Evolutionary conservation across 73 alveolate species (phyloP).

Genomic region (Durusdinium trenchii): DNA sequence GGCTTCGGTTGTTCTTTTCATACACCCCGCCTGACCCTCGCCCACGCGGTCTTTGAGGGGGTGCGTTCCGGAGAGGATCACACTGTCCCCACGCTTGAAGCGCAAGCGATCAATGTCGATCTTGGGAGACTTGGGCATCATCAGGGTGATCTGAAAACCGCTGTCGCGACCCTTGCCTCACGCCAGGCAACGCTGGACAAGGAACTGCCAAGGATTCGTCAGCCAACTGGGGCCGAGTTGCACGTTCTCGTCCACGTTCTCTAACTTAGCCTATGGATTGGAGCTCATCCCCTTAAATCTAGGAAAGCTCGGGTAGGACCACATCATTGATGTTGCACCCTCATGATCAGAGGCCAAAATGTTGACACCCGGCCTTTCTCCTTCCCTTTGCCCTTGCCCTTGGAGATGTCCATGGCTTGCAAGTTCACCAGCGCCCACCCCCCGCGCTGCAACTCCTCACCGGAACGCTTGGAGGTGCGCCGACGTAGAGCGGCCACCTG

Average conservation of each 20-base stretch:
- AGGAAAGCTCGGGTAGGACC: too few species aligned
- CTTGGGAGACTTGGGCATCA: conserved; percentile 25
- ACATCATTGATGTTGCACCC: too few species aligned
- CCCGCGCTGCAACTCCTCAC: conserved; percentile 28
- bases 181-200: too few species aligned
- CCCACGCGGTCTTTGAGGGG: conserved; percentile 27
- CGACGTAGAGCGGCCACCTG: conserved; percentile 20
- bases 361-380: too few species aligned
- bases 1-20: too few species aligned
- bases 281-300: too few species aligned
- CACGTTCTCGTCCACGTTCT: too few species aligned
- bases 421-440: conserved; percentile 38
- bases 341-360: too few species aligned
- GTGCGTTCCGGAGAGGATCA: conserved; percentile 35
- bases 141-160: conserved; percentile 21
- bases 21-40: conserved; percentile 12
- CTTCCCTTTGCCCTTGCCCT: conserved; percentile 35
- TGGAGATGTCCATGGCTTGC: conserved; percentile 11
- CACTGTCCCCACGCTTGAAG: conserved; percentile 37
- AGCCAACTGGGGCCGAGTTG: too few species aligned
- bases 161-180: neutral
- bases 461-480: conserved; percentile 42
- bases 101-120: conserved; percentile 47
- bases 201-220: too few species aligned
- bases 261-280: too few species aligned